Conservation (phyloP, 495 filamentous ascomycete genomes). For the Xylaria castorea region DNA sequence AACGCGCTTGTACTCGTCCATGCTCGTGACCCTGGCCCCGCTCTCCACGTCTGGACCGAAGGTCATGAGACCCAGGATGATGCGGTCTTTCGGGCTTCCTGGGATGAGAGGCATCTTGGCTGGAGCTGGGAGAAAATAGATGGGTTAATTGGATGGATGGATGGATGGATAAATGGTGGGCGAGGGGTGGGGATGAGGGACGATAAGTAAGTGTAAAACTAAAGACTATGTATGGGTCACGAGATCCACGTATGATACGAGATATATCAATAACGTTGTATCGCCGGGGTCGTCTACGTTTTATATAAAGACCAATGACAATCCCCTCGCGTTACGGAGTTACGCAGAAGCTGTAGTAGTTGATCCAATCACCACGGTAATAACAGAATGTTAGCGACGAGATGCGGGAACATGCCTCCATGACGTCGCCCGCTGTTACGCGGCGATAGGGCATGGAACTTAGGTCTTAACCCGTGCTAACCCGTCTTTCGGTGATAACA, state of each 20-base stretch:
- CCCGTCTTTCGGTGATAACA: not conserved
- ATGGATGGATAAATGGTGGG: not conserved
- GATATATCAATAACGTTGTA: no score
- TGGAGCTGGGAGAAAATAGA: not conserved
- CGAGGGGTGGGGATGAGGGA: not conserved
- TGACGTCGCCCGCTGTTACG: not conserved
- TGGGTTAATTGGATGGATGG: not conserved
- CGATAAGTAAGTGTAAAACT: no score
- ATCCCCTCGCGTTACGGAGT: no score
- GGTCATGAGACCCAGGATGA: constrained; percentile 70
- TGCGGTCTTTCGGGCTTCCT: constrained; percentile 49
- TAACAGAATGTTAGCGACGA: not conserved
- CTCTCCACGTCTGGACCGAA: constrained; percentile 59
- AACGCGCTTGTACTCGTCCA: constrained; percentile 67
- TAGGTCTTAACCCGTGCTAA: not conserved
- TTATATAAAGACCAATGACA: no score
- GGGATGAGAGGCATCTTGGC: constrained; percentile 58
- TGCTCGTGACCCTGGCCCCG: constrained; percentile 74
- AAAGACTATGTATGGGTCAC: no score
- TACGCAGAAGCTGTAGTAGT: no score
- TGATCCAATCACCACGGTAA: not conserved
- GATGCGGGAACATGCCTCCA: not conserved
- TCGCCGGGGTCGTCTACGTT: no score
- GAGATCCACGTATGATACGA: no score
- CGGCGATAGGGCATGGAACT: not conserved